Evolutionary conservation across 2,329 filamentous ascomycete genomes (phyloP).

Genomic region (Eutypa lata): DNA sequence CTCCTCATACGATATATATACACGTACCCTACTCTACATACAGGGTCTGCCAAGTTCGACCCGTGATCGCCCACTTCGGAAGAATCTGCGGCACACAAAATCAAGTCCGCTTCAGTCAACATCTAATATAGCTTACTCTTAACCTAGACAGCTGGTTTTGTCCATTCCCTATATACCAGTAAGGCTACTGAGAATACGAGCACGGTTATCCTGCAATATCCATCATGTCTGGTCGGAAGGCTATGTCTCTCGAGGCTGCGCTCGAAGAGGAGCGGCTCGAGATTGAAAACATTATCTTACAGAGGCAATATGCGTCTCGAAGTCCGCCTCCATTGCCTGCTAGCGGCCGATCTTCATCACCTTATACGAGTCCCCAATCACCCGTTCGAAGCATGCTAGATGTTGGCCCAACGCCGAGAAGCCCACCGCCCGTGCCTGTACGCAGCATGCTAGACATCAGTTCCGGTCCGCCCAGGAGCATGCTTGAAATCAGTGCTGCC

Average conservation of each 20-base stretch:
- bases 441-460: conserved; percentile 65
- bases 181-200: too few relatives aligned
- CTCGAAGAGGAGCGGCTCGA: conserved; percentile 31
- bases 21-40: too few relatives aligned
- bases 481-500: conserved; percentile 45
- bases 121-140: not conserved
- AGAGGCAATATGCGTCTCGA: conserved; percentile 19
- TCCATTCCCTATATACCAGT: not conserved
- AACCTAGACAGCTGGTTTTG: not conserved
- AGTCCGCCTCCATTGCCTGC: conserved; percentile 15
- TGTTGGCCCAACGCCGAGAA: conserved; percentile 42
- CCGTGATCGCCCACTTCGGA: too few relatives aligned
- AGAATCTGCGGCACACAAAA: not conserved
- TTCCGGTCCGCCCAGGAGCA: conserved; percentile 44
- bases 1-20: not conserved
- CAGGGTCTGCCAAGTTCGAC: too few relatives aligned
- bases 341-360: conserved; percentile 47
- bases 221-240: conserved; percentile 26
- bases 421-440: conserved; percentile 49
- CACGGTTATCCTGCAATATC: not conserved
- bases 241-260: conserved; percentile 31
- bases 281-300: conserved; percentile 27
- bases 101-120: not conserved
- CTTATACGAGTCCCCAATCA: conserved; percentile 57
- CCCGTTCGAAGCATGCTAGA: conserved; percentile 69